Base-by-base conservation (phyloP, 495 filamentous ascomycete genomes). In the Melanomma pulvis-pyrius region DNA sequence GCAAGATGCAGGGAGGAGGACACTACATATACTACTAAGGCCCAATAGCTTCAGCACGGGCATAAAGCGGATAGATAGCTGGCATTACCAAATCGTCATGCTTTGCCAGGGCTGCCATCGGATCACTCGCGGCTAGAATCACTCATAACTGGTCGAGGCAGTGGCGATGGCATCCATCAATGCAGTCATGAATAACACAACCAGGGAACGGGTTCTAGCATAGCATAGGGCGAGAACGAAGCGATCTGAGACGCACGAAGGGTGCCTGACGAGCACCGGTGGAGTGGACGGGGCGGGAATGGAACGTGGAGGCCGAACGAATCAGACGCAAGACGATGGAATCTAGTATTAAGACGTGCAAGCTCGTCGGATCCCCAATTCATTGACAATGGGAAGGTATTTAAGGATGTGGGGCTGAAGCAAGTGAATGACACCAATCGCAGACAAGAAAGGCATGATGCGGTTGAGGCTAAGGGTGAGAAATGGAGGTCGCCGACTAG, bases 11-110 rank as follows among this genome's bases (percentile, higher is more conserved):
- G 48, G 5, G 15, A 50, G 48, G 2, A 32, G 2, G 51, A 55
- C 26, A 55, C 48, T 50, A 50, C 48, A 50, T 50, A 50, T 50
- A 50, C 21, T 50, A 24, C 5, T 5, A 50, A 3, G 21, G 1
- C 48, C 48, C 21, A 26, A 28, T 24, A 50, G 4, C 22, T 24
- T 50, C 48, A 50, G 48, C 22, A 26, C 3, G 7, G 17, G 21
- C 22, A 47, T 34, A 34, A 17, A n/a, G 24, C 17, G 59, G 29
- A 47, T 50, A 28, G 59, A 52, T 44, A 65, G 52, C 53, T 65
- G 62, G 39, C 49, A 64, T 47, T 36, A 15, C 32, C 50, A 57
- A 19, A 13, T 26, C 25, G 21, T 49, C 59, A 49, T 7, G 30
- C 34, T 44, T 22, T 57, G 54, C 44, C 36, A 41, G 17, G 32